A percentile compares a stretch with the other conserved stretches of the same genome.
phyloP scores from a whole-genome alignment of 139 green algal species.

The Tetraselmis chui region DNA sequence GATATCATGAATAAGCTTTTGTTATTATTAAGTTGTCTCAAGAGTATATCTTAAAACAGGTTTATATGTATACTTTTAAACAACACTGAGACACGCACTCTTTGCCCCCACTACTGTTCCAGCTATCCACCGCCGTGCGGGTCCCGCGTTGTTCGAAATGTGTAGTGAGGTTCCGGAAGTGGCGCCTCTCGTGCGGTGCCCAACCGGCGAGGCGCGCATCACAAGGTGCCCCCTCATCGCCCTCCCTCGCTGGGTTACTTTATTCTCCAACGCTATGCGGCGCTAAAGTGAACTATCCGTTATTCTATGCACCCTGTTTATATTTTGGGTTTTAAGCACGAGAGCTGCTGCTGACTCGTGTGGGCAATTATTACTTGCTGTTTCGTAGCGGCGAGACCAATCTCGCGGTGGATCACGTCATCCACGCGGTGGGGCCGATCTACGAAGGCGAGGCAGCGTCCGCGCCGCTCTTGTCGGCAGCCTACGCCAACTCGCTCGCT shows the following conservation, averaged over 20 bases:
- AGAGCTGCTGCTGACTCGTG: too few species aligned
- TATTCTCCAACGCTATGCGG: too few species aligned
- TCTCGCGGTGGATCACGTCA: slow-evolving; percentile 65
- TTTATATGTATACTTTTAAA: not conserved
- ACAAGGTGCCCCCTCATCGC: too few species aligned
- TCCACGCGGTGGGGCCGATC: slow-evolving; percentile 86
- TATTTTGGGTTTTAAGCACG: too few species aligned
- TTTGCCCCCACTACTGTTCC: slow-evolving; percentile 2
- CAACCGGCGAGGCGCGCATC: slow-evolving; percentile 65
- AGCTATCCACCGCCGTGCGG: slow-evolving; percentile 80
- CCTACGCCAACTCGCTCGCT: slow-evolving; percentile 58
- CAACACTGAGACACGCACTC: not conserved
- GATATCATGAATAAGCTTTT: not conserved
- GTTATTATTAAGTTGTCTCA: not conserved
- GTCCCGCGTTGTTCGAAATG: slow-evolving; percentile 52
- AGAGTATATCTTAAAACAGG: not conserved
- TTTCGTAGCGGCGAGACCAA: not conserved
- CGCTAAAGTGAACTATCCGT: too few species aligned
- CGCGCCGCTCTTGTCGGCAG: slow-evolving; percentile 43
- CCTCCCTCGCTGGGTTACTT: too few species aligned
- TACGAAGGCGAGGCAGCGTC: slow-evolving; percentile 49
- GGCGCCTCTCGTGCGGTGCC: slow-evolving; percentile 53
- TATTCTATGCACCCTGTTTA: too few species aligned
- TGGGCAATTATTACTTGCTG: too few species aligned
- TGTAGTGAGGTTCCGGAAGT: slow-evolving; percentile 58